Evolutionary conservation across 805 yeast species (phyloP).

Genomic region (Candida jianshihensis): DNA sequence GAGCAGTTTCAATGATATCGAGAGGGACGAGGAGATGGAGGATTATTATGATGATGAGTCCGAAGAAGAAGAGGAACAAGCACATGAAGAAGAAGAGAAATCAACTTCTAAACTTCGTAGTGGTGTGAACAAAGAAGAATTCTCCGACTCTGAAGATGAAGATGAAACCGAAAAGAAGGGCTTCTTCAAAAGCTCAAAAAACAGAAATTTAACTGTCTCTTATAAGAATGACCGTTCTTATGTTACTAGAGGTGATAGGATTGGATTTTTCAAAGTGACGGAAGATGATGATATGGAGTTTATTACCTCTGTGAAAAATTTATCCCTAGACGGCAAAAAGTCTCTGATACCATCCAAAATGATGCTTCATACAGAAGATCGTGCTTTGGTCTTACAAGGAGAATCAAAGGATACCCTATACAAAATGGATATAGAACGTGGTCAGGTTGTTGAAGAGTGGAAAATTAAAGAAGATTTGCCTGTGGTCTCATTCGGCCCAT

Average conservation of each 20-base stretch:
- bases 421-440: conserved; percentile 74
- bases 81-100: conserved; percentile 29
- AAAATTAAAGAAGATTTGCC: conserved; percentile 40
- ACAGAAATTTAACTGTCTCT: conserved; percentile 67
- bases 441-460: conserved; percentile 87
- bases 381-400: conserved; percentile 59
- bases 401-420: conserved; percentile 41
- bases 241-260: conserved; percentile 69
- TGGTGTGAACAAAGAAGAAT: conserved; percentile 15
- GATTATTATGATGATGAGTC: conserved; percentile 24
- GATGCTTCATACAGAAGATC: conserved; percentile 75
- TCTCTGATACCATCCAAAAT: conserved; percentile 50
- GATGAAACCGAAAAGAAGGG: conserved; percentile 23
- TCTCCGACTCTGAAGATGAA: conserved; percentile 31
- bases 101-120: conserved; percentile 17
- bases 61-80: conserved; percentile 27
- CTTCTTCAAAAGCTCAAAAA: conserved; percentile 32
- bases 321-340: conserved; percentile 43
- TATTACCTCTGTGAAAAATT: conserved; percentile 58
- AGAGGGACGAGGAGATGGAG: conserved; percentile 29
- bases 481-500: conserved; percentile 57
- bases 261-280: conserved; percentile 69
- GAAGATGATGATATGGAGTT: conserved; percentile 47
- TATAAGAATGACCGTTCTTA: conserved; percentile 63
- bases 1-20: conserved; percentile 42